Evolutionary conservation across 78 protist genomes (phyloP).

Genomic region (Cavenderia fasciculata): DNA sequence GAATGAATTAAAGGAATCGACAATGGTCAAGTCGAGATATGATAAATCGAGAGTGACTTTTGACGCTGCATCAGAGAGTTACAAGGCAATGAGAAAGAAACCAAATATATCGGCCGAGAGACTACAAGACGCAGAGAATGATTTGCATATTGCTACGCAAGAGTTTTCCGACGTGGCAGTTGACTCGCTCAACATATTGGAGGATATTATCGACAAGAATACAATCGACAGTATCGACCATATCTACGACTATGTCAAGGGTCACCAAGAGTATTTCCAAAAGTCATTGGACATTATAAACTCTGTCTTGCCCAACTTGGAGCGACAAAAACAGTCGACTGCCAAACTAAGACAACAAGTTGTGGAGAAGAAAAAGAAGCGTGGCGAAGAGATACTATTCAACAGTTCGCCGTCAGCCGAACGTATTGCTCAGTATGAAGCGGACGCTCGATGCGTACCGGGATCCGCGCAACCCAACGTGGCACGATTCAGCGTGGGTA

Average conservation of each 20-base stretch:
- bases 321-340: slow-evolving; percentile 4
- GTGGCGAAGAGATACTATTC: not conserved
- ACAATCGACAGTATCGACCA: slow-evolving; percentile 21
- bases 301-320: not conserved
- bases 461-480: not conserved
- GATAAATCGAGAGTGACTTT: slow-evolving; percentile 52
- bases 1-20: slow-evolving; percentile 29
- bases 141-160: slow-evolving; percentile 19
- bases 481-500: no score
- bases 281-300: not conserved
- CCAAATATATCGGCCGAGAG: not conserved
- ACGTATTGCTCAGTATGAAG: no score
- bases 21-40: slow-evolving; percentile 26
- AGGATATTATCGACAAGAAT: slow-evolving; percentile 39
- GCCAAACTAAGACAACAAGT: not conserved
- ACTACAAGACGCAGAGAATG: slow-evolving; percentile 8
- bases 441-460: not conserved
- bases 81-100: slow-evolving; percentile 43
- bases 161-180: slow-evolving; percentile 56
- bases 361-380: slow-evolving; percentile 14
- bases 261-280: slow-evolving; percentile 20
- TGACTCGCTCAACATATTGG: slow-evolving; percentile 36
- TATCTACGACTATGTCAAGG: not conserved
- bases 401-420: no score
- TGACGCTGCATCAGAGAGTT: slow-evolving; percentile 55